Conservation (phyloP, 805 yeast species). For the Suhomyces tanzawaensis region DNA sequence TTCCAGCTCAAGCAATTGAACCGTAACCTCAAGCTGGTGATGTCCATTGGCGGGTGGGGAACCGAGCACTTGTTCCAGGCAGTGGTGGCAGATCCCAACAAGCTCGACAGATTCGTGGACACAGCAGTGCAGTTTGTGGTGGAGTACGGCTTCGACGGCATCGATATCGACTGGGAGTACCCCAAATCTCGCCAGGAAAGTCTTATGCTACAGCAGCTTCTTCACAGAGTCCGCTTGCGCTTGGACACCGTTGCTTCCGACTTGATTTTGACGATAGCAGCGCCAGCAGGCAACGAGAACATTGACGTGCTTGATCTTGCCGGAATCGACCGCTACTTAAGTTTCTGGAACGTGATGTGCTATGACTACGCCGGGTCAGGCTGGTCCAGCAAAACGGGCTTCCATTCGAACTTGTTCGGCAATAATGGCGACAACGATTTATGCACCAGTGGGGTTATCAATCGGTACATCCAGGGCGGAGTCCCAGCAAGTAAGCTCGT, state of each 20-base stretch:
- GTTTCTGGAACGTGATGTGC: conserved; percentile 86
- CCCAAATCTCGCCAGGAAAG: conserved; percentile 55
- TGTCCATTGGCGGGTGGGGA: conserved; percentile 87
- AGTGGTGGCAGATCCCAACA: conserved; percentile 17
- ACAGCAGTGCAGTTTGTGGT: conserved; percentile 48
- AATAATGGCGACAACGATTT: conserved; percentile 37
- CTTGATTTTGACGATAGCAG: conserved; percentile 65
- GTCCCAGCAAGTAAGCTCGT: conserved; percentile 53
- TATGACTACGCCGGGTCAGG: conserved; percentile 77
- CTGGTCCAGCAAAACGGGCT: conserved; percentile 63
- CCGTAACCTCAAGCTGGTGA: conserved; percentile 49
- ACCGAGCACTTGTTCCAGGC: conserved; percentile 42
- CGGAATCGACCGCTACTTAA: conserved; percentile 57
- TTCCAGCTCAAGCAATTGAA: conserved; percentile 41
- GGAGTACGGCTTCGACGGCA: conserved; percentile 75
- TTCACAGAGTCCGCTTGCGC: conserved; percentile 37
- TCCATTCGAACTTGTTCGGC: conserved; percentile 67
- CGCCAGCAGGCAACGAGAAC: conserved; percentile 62
- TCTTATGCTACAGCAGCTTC: conserved; percentile 39
- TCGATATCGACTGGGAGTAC: conserved; percentile 95
- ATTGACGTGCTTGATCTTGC: conserved; percentile 42
- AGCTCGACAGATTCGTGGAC: conserved; percentile 46
- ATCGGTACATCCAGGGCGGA: conserved; percentile 40
- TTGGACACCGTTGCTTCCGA: conserved; percentile 30
- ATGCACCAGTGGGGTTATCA: conserved; percentile 50